Evolutionary conservation across 768 basidiomycete genomes (phyloP), one percentile per base, ranked within the genome.

Genomic region (Dioszegia hungarica): DNA sequence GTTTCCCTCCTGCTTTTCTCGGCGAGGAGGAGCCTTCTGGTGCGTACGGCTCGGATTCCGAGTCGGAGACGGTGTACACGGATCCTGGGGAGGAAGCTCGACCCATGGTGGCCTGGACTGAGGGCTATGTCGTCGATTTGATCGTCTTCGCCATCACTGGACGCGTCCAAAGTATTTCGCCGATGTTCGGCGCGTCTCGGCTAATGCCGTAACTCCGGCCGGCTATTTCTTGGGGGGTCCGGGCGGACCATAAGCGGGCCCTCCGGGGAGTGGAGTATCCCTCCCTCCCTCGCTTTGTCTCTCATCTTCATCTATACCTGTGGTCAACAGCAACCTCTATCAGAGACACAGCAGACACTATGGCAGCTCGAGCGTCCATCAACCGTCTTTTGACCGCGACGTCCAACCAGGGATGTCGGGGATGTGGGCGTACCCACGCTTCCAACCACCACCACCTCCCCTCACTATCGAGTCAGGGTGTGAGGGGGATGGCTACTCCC

Each of bases 371-470:
- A 56, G 59, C 67, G 6, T 65, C 67, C 11, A 60, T 72, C 61
- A 37, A 63, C 28, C 59, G 70, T 6, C 60, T 72, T 2, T 60
- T 72, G 24, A 55, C 46, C 40, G 54, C 65, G 19, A 72, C 70
- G 2, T 40, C 65, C 31, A 62, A 69, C 38, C 56, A 60, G 31
- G 70, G 70, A 28, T 72, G 70, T 62, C 57, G 67, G 41, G 68
- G 70, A 14, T 72, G 70, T 51, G 70, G 70, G 5, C 54, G 66
- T 20, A 67, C 67, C n/a, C 70, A 72, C 24, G 64, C 57, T n/a
- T 20, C 59, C 2, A 56, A 64, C 34, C 67, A 72, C 50, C 44
- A 25, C 12, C 56, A 57, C 22, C 36, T 60, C 1, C 52, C 49
- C 11, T 40, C 51, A 11, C 28, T 51, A 25, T 31, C 38, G 39